Evolutionary conservation across 805 yeast species (phyloP), one percentile per base, ranked within the genome.

Genomic region (Wickerhamiella cacticola): DNA sequence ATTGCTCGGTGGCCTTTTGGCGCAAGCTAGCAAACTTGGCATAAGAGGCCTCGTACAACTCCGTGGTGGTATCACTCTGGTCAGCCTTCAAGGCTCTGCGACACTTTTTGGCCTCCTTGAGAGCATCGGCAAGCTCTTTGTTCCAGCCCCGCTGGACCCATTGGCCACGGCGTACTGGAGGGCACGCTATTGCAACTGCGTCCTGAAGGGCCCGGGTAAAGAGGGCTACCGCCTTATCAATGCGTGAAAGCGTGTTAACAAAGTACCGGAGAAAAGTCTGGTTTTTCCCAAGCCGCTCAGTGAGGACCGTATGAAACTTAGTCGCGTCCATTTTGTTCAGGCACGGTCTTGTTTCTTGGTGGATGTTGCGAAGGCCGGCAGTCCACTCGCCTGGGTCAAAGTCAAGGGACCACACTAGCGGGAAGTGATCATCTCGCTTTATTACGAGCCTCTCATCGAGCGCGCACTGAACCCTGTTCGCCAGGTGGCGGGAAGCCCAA

Each of bases 71-170:
- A n/a, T n/a, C n/a, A n/a, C n/a, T n/a, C n/a, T n/a, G n/a, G n/a
- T n/a, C n/a, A n/a, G n/a, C n/a, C n/a, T n/a, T n/a, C n/a, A n/a
- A n/a, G n/a, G n/a, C n/a, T n/a, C n/a, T n/a, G n/a, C n/a, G n/a
- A n/a, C n/a, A n/a, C n/a, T n/a, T n/a, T n/a, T n/a, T n/a, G n/a
- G n/a, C n/a, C n/a, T n/a, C n/a, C n/a, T n/a, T n/a, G n/a, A n/a
- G n/a, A n/a, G n/a, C n/a, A n/a, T n/a, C n/a, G n/a, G n/a, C n/a
- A n/a, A n/a, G n/a, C n/a, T 31, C 36, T 15, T 31, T 31, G 5
- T 31, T 31, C 36, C 36, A 31, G 15, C 36, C 36, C 7, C 16
- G 36, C 36, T 15, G 36, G 19, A 31, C 36, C 36, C 36, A 31
- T 3, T 4, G 36, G 19, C 10, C 33, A 28, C 4, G 15, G 33